phyloP scores from a whole-genome alignment of 2,329 filamentous ascomycete species.

The Magnaporthiopsis incrustans region DNA sequence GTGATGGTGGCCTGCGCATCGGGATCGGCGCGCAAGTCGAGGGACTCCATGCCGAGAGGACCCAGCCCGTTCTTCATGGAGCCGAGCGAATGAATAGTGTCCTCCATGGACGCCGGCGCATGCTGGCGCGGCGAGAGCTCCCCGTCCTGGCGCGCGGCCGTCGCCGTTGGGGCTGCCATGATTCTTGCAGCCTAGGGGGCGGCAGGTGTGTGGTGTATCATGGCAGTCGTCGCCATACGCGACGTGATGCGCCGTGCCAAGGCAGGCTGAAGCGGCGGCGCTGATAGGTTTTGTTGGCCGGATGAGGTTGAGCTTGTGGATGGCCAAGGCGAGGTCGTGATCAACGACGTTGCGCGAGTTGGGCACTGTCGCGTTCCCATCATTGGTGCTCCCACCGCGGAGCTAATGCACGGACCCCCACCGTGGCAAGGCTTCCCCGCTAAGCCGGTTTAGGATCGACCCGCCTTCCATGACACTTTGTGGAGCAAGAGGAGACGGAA shows the following conservation, averaged over 20 bases:
- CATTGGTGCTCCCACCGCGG: not conserved
- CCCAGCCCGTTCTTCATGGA: constrained; percentile 29
- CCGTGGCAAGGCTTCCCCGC: not conserved
- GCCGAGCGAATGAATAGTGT: constrained; percentile 22
- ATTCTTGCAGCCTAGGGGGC: not conserved
- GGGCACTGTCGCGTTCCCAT: not conserved
- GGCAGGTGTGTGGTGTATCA: not conserved
- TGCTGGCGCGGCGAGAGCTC: constrained; percentile 28
- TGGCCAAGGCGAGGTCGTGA: not conserved
- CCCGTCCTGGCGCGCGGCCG: constrained; percentile 20
- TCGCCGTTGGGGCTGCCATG: constrained; percentile 17
- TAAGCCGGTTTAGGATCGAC: not conserved
- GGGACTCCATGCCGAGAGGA: constrained; percentile 32
- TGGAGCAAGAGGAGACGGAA: not conserved
- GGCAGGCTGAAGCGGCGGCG: not conserved
- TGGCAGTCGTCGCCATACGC: not conserved
- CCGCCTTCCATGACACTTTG: not conserved
- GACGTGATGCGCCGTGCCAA: not conserved
- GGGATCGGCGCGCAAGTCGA: constrained; percentile 50
- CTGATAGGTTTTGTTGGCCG: not conserved
- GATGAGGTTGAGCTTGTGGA: not conserved
- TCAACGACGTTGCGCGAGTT: not conserved
- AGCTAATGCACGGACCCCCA: constrained; percentile 5
- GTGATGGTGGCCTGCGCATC: constrained; percentile 63
- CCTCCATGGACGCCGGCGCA: constrained; percentile 20